Evolutionary conservation across 2,329 filamentous ascomycete species (phyloP).

Genomic region (Penicillium italicum): DNA sequence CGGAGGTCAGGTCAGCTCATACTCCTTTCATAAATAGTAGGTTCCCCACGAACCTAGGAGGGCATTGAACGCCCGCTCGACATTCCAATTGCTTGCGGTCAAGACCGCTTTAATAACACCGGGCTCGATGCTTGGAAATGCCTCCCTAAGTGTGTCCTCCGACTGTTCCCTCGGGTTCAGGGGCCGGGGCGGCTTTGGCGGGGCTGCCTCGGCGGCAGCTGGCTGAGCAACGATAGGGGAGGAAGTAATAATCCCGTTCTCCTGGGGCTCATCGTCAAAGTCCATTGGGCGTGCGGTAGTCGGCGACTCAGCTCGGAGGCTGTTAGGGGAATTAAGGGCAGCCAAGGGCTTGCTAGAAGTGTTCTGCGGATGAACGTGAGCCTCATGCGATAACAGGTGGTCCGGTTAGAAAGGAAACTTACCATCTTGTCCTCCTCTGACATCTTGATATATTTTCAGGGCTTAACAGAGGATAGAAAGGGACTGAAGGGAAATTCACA

Average conservation of each 20-base stretch:
- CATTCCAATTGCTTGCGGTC: constrained; percentile 75
- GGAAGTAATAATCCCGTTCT: constrained; percentile 34
- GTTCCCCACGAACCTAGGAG: constrained; percentile 63
- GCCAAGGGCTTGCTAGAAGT: constrained; percentile 36
- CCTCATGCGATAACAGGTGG: constrained; percentile 11
- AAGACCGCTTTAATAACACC: constrained; percentile 84
- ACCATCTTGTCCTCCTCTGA: constrained; percentile 39
- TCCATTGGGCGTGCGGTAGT: constrained; percentile 56
- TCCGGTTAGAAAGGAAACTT: constrained; percentile 12
- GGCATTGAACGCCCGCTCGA: constrained; percentile 94
- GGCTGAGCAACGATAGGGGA: constrained; percentile 28
- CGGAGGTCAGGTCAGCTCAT: constrained; percentile 8
- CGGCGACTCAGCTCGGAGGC: constrained; percentile 48
- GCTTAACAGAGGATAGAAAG: background rate
- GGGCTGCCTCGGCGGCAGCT: constrained; percentile 45
- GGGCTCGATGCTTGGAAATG: constrained; percentile 79
- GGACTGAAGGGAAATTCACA: background rate
- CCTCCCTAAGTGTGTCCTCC: constrained; percentile 83
- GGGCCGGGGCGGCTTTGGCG: constrained; percentile 82
- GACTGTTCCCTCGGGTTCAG: constrained; percentile 78
- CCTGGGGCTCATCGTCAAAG: constrained; percentile 56
- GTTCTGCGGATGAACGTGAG: constrained; percentile 28
- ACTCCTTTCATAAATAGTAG: background rate
- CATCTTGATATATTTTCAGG: constrained; percentile 22
- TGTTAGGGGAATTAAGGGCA: constrained; percentile 25